phyloP scores from a whole-genome alignment of 208 protist genomes.

The Crithidia bombi region DNA sequence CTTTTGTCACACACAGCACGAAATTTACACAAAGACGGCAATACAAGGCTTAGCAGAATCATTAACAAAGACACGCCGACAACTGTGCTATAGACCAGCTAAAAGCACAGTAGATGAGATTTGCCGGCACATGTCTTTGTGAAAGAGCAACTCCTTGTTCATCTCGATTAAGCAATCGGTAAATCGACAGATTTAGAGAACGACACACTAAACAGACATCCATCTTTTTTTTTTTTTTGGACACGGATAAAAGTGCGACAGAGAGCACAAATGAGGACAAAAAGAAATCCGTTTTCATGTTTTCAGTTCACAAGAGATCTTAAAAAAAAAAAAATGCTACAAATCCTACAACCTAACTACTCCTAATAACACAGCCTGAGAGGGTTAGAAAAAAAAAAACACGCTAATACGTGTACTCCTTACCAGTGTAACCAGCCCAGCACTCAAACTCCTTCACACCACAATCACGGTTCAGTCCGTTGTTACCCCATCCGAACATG shows the following conservation, averaged over 20 bases:
- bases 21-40: no score
- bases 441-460: conserved; percentile 89
- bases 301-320: not conserved
- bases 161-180: not conserved
- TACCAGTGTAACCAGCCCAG: conserved; percentile 90
- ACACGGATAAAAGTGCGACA: not conserved
- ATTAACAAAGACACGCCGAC: not conserved
- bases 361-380: not conserved
- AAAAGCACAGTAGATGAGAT: no score
- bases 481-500: conserved; percentile 91
- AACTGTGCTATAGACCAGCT: no score
- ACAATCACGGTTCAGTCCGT: conserved; percentile 91
- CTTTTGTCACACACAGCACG: no score
- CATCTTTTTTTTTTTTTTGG: not conserved
- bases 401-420: conserved; percentile 83
- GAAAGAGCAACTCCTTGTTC: no score
- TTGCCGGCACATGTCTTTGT: no score
- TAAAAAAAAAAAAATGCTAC: conserved; percentile 15
- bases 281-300: conserved; percentile 1
- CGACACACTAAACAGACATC: not conserved
- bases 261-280: conserved; percentile 14
- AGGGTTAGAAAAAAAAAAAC: conserved; percentile 35
- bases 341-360: not conserved
- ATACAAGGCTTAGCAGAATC: no score
- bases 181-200: not conserved